phyloP scores from a whole-genome alignment of 2,329 filamentous ascomycete species.

The Xylariaceae sp. region DNA sequence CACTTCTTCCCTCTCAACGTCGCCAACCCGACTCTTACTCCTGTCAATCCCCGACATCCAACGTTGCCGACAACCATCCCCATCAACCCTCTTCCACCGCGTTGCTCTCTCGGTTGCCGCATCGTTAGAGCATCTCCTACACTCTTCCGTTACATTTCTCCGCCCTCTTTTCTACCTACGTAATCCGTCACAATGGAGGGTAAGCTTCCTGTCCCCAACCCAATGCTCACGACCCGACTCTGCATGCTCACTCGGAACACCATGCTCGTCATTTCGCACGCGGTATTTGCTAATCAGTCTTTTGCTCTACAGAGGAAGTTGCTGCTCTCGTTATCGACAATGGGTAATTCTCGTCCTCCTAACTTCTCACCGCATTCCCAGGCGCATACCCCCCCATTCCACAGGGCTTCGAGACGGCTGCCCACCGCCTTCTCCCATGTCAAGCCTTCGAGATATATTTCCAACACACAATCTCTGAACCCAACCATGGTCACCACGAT shows the following conservation, averaged over 20 bases:
- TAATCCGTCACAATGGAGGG: slow-evolving; percentile 59
- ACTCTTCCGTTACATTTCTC: slow-evolving; percentile 16
- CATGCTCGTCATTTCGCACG: neutral
- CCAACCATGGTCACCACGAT: neutral
- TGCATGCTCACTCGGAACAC: no score
- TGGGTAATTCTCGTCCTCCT: slow-evolving; percentile 64
- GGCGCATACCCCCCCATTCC: slow-evolving; percentile 16
- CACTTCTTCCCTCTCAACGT: neutral
- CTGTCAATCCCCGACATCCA: neutral
- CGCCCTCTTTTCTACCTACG: slow-evolving; percentile 32
- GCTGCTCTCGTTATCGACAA: slow-evolving; percentile 99
- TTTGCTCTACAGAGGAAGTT: slow-evolving; percentile 81
- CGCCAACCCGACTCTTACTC: slow-evolving; percentile 18
- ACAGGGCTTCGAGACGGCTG: slow-evolving; percentile 9
- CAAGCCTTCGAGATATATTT: neutral
- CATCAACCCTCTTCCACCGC: slow-evolving; percentile 23
- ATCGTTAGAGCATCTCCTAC: slow-evolving; percentile 33
- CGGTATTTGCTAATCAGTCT: slow-evolving; percentile 40
- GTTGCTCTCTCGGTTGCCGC: slow-evolving; percentile 34
- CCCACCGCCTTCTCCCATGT: neutral
- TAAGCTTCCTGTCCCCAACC: slow-evolving; percentile 42
- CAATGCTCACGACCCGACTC: slow-evolving; percentile 10
- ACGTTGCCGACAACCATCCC: neutral
- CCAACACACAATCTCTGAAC: neutral
- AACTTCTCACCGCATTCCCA: slow-evolving; percentile 34